Base-by-base conservation (phyloP, 2,329 filamentous ascomycete species). In the Alternaria ventricosa region DNA sequence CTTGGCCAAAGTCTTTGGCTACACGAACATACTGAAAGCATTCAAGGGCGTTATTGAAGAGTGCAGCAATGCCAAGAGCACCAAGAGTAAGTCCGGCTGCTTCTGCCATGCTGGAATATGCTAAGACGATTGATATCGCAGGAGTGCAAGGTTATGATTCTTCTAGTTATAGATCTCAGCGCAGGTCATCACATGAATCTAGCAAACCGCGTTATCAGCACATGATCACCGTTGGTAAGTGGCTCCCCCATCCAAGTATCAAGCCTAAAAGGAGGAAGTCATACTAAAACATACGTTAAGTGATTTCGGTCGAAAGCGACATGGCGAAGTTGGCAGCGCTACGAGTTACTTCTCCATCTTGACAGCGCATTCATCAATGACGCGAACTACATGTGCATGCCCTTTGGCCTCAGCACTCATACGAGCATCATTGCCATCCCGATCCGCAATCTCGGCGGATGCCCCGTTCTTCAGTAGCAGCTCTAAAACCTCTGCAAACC, bases 1-100 rank as follows among this genome's bases (percentile, higher is more conserved):
- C 59, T 9, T 61, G 67, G 46, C 64, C 63, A 20, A 74, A 71
- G 1, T 36, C 46, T 30, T 66, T 68, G 56, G 67, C 69, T 12
- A 71, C 64, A 25, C 71, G 69, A 51, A 73, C 55, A 43, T 47
- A 70, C 44, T 73, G 67, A 43, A 72, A 72, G 69, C 70, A 73
- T 10, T 73, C 68, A 44, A 75, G 63, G 18, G 66, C 54, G 58
- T 65, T 69, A 54, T 70, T 72, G 59, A 72, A 69, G 1, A 72
- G 56, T 53, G 58, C 57, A 36, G 65, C 65, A 5, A 73, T 67
- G 20, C 61, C 65, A n/a, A 72, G 60, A 15, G 68, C 61, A 20
- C 70, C 60, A 33, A 71, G 46, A 45, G 56, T 60, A 60, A 73
- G 66, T 18, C 71, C 61, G 6, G 57, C 66, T 25, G 60, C 41